phyloP scores from a whole-genome alignment of 306 rosid genomes.

The Prunus dulcis region DNA sequence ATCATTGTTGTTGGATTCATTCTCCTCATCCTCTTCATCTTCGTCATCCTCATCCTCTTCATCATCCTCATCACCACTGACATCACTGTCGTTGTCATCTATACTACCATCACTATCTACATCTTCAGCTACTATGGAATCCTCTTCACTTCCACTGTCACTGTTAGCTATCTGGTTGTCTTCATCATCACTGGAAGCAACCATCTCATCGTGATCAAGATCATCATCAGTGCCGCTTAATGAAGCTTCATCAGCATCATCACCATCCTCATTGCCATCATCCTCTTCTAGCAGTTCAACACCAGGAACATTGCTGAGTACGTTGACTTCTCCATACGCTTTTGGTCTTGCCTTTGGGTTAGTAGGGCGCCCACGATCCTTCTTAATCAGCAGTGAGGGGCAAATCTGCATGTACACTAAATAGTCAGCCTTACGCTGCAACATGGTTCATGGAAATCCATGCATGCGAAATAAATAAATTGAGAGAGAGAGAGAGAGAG shows the following conservation, averaged over 20 bases:
- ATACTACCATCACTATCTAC: constrained; percentile 29
- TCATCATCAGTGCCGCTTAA: constrained; percentile 46
- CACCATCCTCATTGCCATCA: constrained; percentile 38
- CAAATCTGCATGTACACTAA: constrained; percentile 56
- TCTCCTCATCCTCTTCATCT: background rate
- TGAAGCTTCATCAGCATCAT: constrained; percentile 30
- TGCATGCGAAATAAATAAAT: background rate
- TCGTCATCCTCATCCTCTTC: constrained; percentile 26
- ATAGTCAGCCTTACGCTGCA: background rate
- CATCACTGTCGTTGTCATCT: constrained; percentile 32
- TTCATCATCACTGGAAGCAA: constrained; percentile 39
- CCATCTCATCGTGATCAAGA: constrained; percentile 33
- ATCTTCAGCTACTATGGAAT: constrained; percentile 29
- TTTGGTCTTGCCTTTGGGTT: constrained; percentile 72
- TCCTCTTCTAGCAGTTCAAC: constrained; percentile 54
- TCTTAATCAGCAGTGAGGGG: constrained; percentile 83
- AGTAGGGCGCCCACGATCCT: constrained; percentile 83
- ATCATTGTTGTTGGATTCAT: constrained; percentile 13
- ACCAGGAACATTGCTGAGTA: constrained; percentile 63
- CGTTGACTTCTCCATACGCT: constrained; percentile 71
- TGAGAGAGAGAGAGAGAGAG: background rate
- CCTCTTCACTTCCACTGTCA: constrained; percentile 32
- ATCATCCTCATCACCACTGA: constrained; percentile 30
- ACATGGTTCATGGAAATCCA: background rate
- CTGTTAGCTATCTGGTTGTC: constrained; percentile 40